Base-by-base conservation (phyloP, 1,284 basidiomycete species). In the Somion occarium region DNA sequence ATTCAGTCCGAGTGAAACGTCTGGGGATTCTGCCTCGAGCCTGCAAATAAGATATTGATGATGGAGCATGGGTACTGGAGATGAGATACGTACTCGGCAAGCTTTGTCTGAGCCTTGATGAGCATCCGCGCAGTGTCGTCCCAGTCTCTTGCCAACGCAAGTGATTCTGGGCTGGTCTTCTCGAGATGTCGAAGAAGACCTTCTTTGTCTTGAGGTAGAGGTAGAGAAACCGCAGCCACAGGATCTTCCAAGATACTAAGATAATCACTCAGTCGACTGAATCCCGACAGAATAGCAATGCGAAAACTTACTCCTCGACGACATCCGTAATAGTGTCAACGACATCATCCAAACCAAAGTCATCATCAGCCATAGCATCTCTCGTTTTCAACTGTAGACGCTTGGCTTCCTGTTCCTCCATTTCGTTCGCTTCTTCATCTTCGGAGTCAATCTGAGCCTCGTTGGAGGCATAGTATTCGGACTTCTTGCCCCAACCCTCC, bases 381-480 rank as follows among this genome's bases (percentile, higher is more conserved):
- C 89, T 75, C 37, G 81, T 74, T 68, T 89, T 91, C 23, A 73
- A 69, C 67, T 97, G 95, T 48, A 98, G 68, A 46, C 91, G 75
- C 60, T 73, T 83, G 5, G 90, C 91, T 69, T 98, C 94, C 62
- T 88, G 84, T 65, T 93, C 88, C 63, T 97, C 93, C 53, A 96
- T 73, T 61, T 91, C 88, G 61, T 87, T 80, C 37, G 83, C 89
- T 65, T 93, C 90, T 56, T 93, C 91, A 55, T 91, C 88, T 59
- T 91, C 90, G 38, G 89, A 89, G 46, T 91, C 89, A 27, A 90
- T 69, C 50, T 88, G 74, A 19, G 79, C 82, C 30, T 88, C 90
- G 64, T 93, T 92, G 23, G 88, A 90, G 2, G 91, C 81, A 67
- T 95, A 94, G 67, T 94, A 95, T 19, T 83, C 84, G 24, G 82